These are phyloP conservation scores for Neopestalotiopsis sp. DNA, from an alignment of 2,329 filamentous ascomycete genomes.

Conservation along the genomic window DNA sequence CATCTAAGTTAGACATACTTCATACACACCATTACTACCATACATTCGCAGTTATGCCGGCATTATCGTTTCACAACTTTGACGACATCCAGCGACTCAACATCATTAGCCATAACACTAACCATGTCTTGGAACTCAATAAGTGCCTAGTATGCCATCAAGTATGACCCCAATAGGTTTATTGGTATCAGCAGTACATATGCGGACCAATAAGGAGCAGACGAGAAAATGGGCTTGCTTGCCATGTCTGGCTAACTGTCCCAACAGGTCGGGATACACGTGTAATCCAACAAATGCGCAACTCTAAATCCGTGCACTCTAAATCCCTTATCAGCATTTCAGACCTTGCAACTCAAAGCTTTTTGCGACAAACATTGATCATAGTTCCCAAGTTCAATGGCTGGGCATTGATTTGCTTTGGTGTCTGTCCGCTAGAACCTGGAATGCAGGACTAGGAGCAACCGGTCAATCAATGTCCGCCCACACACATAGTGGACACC, in stretches of 20 bases:
- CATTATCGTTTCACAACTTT: no score
- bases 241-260: neutral
- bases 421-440: neutral
- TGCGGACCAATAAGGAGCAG: neutral
- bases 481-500: neutral
- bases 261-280: slow-evolving; percentile 1
- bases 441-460: neutral
- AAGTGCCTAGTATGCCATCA: no score
- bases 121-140: no score
- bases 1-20: no score
- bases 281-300: slow-evolving; percentile 5
- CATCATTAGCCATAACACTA: no score
- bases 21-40: no score
- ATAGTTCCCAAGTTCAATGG: neutral
- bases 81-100: no score
- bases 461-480: neutral
- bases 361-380: neutral
- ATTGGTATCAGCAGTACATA: neutral
- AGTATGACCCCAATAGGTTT: no score
- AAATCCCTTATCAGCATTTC: neutral
- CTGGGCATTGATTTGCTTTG: neutral
- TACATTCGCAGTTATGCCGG: no score
- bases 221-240: neutral
- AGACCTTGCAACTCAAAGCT: neutral
- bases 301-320: neutral